A percentile compares a stretch with the other conserved stretches of the same genome.
Evolutionary conservation across 345 rosid genomes (phyloP).

Genomic region (Anacardium occidentale): DNA sequence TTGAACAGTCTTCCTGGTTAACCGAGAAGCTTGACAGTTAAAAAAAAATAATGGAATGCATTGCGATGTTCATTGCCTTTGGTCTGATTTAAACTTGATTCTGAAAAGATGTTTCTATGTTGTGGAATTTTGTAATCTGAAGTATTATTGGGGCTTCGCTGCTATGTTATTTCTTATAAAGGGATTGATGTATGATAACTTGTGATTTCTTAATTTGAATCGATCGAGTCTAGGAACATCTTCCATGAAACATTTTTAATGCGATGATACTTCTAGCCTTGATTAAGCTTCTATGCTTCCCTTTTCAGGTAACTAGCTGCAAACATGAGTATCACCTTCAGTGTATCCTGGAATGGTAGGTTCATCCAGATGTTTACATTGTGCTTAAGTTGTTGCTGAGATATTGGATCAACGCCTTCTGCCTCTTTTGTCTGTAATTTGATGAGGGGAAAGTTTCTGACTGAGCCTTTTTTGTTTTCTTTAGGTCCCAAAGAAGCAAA

Average conservation of each 20-base stretch:
- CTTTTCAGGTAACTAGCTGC: slow-evolving; percentile 78
- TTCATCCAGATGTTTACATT: background rate
- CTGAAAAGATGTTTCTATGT: background rate
- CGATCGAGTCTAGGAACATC: too few relatives aligned
- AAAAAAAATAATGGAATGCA: background rate
- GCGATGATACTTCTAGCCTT: background rate
- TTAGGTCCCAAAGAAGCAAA: slow-evolving; percentile 93
- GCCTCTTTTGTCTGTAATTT: background rate
- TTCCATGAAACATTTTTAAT: too few relatives aligned
- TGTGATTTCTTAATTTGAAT: too few relatives aligned
- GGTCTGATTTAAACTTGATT: background rate
- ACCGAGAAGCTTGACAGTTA: background rate
- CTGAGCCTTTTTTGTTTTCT: slow-evolving; percentile 21
- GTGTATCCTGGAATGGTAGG: slow-evolving; percentile 90
- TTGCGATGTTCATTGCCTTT: background rate
- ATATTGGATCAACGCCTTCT: background rate
- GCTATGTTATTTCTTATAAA: background rate
- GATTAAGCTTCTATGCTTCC: background rate
- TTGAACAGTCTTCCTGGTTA: background rate
- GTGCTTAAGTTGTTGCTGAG: background rate
- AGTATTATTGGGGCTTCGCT: background rate
- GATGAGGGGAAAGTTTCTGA: background rate
- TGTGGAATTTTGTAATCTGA: background rate
- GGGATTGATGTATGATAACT: background rate
- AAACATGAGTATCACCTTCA: slow-evolving; percentile 94